phyloP scores from a whole-genome alignment of 495 filamentous ascomycete genomes.

The Hypoxylon intermedium region DNA sequence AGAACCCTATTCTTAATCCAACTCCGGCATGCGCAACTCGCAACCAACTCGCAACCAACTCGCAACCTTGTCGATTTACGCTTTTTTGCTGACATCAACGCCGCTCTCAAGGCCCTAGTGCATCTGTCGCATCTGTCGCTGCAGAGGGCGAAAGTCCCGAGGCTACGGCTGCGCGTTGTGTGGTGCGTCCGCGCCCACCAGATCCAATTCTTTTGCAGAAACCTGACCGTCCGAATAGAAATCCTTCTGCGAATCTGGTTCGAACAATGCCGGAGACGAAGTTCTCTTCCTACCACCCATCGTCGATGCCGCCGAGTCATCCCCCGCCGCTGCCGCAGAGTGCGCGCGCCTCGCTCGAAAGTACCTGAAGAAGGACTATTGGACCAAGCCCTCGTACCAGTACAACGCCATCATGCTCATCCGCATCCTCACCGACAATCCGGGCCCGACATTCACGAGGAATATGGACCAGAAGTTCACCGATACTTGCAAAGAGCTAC shows the following conservation, averaged over 20 bases:
- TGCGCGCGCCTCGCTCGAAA: slow-evolving; percentile 80
- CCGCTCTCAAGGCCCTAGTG: slow-evolving; percentile 17
- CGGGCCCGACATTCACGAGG: slow-evolving; percentile 83
- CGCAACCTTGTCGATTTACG: too few species aligned
- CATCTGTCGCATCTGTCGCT: slow-evolving; percentile 38
- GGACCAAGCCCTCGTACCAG: slow-evolving; percentile 70
- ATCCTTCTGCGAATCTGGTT: slow-evolving; percentile 80
- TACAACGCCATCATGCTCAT: slow-evolving; percentile 98
- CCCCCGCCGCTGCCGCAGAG: slow-evolving; percentile 80
- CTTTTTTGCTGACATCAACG: slow-evolving; percentile 14
- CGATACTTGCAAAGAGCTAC: slow-evolving; percentile 73
- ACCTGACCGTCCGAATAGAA: slow-evolving; percentile 41
- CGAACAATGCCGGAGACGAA: slow-evolving; percentile 77
- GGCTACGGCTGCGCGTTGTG: slow-evolving; percentile 60
- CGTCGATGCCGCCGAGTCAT: slow-evolving; percentile 93
- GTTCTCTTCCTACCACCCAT: slow-evolving; percentile 92
- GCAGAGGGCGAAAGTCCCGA: slow-evolving; percentile 60
- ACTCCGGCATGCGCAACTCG: neutral
- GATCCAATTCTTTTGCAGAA: slow-evolving; percentile 35
- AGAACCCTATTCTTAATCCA: slow-evolving; percentile 14
- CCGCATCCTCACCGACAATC: slow-evolving; percentile 91
- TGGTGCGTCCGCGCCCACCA: slow-evolving; percentile 47
- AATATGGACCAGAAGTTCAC: slow-evolving; percentile 86
- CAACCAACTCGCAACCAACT: neutral
- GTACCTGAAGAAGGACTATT: slow-evolving; percentile 73